Evolutionary conservation across 225 moss, liverwort and hornwort genomes (phyloP), one percentile per base, ranked within the genome.

Genomic region (Straminergon stramineum): DNA sequence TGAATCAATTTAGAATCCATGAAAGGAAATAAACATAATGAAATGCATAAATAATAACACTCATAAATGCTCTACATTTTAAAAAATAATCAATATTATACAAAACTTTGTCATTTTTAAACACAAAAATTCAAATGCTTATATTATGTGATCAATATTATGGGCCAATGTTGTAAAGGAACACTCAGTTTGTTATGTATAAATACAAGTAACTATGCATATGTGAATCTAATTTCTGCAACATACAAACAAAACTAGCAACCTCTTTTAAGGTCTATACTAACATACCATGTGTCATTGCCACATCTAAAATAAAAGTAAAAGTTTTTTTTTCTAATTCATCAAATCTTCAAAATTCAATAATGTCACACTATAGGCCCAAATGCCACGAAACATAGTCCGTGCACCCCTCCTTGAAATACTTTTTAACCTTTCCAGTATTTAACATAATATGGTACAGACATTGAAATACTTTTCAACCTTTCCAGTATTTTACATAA

Each of bases 171-270:
- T 31, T 75, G 7, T 75, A 19, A 31, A 11, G 1, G 11, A 75
- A 17, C 1, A 0, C 2, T 31, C 31, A 1, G 4, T 51, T 51
- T 75, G 19, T 19, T 52, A 2, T 52, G 20, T 19, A 48, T 18
- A 2, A 30, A 18, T 24, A 75, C 6, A 48, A 48, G 6, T 6
- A 48, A 48, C 48, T 45, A 48, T 28, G 28, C 45, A 9, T 74
- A 17, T 43, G 3, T 43, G 7, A 17, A 31, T 30, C 3, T 30
- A 17, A 43, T 27, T 48, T 45, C 17, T n/a, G n/a, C n/a, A n/a
- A n/a, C 0, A 75, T 13, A 52, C 32, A 75, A 31, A 74, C 1
- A 75, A 48, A 48, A 48, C 9, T 9, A 48, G 10, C 48, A 48
- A 48, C 48, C 48, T 48, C 48, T 9, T 48, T 48, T 48, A 48